phyloP scores from a whole-genome alignment of 768 basidiomycete species.

The Galerina marginata region DNA sequence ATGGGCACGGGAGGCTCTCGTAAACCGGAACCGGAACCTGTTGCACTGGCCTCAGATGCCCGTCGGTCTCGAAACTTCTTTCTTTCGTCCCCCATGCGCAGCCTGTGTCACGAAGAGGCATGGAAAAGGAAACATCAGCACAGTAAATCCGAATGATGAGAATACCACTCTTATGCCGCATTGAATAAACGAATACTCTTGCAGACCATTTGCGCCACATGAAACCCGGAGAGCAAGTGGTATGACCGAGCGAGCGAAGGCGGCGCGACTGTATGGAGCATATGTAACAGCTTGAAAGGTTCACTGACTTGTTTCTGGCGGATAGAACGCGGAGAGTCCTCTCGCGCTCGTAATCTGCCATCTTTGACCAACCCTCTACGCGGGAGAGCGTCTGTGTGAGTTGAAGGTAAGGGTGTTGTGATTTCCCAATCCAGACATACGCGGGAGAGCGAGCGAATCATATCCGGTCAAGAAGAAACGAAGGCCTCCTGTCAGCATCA shows the following conservation, averaged over 20 bases:
- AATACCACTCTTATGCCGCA: too few species aligned
- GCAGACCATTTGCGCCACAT: too few species aligned
- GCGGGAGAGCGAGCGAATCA: not conserved
- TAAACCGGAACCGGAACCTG: not conserved
- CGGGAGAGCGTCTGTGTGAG: slow-evolving; percentile 61
- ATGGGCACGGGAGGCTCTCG: too few species aligned
- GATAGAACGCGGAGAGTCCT: slow-evolving; percentile 59
- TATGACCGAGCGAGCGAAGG: too few species aligned
- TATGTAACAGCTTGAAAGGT: not conserved
- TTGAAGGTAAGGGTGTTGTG: too few species aligned
- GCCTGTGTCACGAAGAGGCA: slow-evolving; percentile 18
- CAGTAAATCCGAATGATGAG: too few species aligned
- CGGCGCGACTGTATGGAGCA: too few species aligned
- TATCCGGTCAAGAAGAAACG: not conserved
- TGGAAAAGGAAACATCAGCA: not conserved
- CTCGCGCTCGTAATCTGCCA: slow-evolving; percentile 62
- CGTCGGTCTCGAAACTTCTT: slow-evolving; percentile 31
- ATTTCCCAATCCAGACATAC: not conserved
- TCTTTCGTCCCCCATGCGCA: slow-evolving; percentile 37
- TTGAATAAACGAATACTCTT: too few species aligned
- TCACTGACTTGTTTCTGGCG: slow-evolving; percentile 53
- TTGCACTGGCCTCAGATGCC: not conserved
- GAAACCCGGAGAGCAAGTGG: too few species aligned
- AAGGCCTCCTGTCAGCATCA: not conserved
- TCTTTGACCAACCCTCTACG: slow-evolving; percentile 66